phyloP scores from a whole-genome alignment of 2,329 filamentous ascomycete species.

The Gaeumannomyces sp. region DNA sequence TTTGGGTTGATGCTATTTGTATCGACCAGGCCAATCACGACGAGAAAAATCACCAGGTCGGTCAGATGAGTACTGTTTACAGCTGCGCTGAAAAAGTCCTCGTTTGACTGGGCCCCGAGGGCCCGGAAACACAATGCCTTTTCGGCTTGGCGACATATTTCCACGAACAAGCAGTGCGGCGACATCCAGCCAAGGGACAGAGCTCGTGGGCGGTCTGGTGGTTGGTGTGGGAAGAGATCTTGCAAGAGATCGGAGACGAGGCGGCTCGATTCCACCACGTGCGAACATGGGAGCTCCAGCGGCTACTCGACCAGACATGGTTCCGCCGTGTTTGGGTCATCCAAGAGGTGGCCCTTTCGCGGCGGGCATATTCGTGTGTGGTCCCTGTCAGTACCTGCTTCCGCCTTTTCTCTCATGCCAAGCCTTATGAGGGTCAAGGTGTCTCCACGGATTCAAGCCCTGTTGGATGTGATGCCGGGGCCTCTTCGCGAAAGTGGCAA shows the following conservation, averaged over 20 bases:
- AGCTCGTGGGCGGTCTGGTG: background rate
- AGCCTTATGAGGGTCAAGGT: background rate
- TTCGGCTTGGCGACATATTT: no score
- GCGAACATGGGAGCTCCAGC: no score
- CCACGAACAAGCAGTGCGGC: no score
- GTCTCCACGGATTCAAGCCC: background rate
- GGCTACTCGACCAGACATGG: background rate
- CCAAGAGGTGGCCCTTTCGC: background rate
- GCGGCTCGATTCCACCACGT: no score
- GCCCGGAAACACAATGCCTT: background rate
- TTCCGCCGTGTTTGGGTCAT: conserved; percentile 2
- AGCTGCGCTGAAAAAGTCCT: background rate
- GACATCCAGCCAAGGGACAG: background rate
- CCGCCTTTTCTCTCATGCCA: background rate
- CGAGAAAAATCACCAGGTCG: background rate
- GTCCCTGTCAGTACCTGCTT: background rate
- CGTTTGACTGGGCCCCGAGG: background rate
- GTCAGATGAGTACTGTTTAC: conserved; percentile 1
- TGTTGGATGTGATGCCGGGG: conserved; percentile 4
- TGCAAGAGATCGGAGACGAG: no score
- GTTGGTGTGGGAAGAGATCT: no score
- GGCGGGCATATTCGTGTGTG: background rate
- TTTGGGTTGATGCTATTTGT: conserved; percentile 5
- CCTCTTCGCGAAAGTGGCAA: background rate
- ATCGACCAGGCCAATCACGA: background rate